These are phyloP conservation scores for Pestalotiopsis sp. DNA, from an alignment of 2,329 filamentous ascomycete genomes.

Conservation along the genomic window DNA sequence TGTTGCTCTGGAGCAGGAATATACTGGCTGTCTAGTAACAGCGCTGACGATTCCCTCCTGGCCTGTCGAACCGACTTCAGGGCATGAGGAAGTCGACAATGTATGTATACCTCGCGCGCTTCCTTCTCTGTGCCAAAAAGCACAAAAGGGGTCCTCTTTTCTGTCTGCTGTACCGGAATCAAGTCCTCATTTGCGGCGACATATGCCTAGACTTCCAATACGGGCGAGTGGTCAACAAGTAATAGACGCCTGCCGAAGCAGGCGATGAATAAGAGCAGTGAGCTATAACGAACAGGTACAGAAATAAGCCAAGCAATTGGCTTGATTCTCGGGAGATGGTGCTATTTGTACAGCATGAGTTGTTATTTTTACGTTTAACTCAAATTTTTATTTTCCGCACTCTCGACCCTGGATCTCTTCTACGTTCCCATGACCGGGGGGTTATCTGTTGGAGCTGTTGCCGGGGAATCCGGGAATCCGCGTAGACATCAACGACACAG, in stretches of 20 bases:
- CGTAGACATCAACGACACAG: no score
- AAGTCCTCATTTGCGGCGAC: no score
- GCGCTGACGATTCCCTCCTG: constrained; percentile 17
- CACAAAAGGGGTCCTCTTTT: background rate
- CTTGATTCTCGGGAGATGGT: background rate
- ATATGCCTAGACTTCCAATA: no score
- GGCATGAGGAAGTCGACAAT: background rate
- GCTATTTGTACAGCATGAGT: background rate
- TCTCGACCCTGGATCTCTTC: background rate
- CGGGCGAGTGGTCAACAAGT: background rate
- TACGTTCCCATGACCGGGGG: background rate
- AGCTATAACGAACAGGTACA: background rate
- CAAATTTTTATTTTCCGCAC: background rate
- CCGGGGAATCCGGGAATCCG: no score
- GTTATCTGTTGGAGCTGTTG: no score
- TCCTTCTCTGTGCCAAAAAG: background rate
- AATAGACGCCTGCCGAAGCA: background rate
- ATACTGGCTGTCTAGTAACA: constrained; percentile 34
- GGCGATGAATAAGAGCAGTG: background rate
- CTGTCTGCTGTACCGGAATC: no score
- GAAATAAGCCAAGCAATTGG: background rate
- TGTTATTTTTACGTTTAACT: background rate
- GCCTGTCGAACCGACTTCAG: background rate
- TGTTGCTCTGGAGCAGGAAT: background rate
- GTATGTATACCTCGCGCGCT: background rate